phyloP scores from a whole-genome alignment of 495 filamentous ascomycete genomes.

The Penicillium goetzii region DNA sequence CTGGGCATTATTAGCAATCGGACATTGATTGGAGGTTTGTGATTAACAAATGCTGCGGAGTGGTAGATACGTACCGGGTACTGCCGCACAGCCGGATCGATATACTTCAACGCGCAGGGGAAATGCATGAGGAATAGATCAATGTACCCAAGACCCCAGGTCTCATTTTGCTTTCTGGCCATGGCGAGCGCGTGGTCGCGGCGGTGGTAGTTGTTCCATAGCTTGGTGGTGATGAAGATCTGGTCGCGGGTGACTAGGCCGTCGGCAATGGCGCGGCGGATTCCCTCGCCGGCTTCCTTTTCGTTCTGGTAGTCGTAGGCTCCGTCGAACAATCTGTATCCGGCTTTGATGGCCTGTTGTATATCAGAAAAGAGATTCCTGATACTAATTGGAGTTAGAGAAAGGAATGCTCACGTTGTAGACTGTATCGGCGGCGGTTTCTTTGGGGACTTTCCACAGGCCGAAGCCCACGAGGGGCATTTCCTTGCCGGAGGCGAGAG shows the following conservation, averaged over 20 bases:
- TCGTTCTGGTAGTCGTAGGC: conserved; percentile 91
- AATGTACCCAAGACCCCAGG: conserved; percentile 85
- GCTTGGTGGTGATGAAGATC: conserved; percentile 82
- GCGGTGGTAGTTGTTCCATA: conserved; percentile 89
- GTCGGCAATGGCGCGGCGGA: conserved; percentile 80
- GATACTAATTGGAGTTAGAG: background rate
- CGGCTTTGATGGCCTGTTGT: conserved; percentile 73
- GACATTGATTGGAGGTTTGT: background rate
- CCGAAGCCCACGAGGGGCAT: conserved; percentile 85
- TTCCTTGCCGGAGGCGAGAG: conserved; percentile 23
- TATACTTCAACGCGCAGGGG: conserved; percentile 77
- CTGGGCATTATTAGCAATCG: conserved; percentile 46
- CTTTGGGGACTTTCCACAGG: conserved; percentile 85
- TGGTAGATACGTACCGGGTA: conserved; percentile 10
- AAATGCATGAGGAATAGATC: conserved; percentile 83
- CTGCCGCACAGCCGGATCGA: conserved; percentile 70
- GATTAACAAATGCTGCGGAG: background rate
- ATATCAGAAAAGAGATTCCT: background rate
- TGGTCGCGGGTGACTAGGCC: conserved; percentile 80
- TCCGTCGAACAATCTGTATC: conserved; percentile 84
- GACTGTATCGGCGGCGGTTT: conserved; percentile 74
- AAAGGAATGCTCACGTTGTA: conserved; percentile 55
- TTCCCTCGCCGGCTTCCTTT: conserved; percentile 76
- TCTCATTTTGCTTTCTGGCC: conserved; percentile 68
- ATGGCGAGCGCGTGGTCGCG: conserved; percentile 71